Evolutionary conservation across 148 eudicot genomes (phyloP).

Genomic region (Rhododendron simsii): DNA sequence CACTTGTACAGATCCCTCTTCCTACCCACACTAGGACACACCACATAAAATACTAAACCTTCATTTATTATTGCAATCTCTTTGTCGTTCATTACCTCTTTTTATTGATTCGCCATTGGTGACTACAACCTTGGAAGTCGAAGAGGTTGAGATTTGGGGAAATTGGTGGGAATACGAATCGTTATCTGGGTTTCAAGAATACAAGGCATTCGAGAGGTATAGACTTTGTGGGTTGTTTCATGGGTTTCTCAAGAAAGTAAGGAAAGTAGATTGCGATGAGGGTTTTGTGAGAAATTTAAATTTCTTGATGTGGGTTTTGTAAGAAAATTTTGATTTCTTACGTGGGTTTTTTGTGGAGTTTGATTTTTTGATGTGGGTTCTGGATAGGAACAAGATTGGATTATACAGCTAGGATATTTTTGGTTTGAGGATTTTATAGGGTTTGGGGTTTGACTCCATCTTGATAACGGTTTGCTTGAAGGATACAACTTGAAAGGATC

Average conservation of each 20-base stretch:
- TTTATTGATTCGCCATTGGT: neutral
- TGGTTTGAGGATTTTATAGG: neutral
- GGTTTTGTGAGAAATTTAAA: constrained; percentile 19
- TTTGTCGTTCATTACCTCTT: neutral
- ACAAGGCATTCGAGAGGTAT: constrained; percentile 5
- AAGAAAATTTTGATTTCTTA: neutral
- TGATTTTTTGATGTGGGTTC: constrained; percentile 5
- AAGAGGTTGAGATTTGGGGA: constrained; percentile 2
- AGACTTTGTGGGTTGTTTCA: constrained; percentile 4
- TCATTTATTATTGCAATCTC: constrained; percentile 2
- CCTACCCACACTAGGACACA: neutral
- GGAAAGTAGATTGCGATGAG: constrained; percentile 16
- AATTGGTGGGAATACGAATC: constrained; percentile 12
- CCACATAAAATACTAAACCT: neutral
- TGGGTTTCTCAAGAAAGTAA: constrained; percentile 22
- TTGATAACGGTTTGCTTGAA: neutral
- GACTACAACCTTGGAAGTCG: constrained; percentile 1
- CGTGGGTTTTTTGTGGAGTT: too few relatives aligned
- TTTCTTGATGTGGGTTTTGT: constrained; percentile 25
- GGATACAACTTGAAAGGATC: neutral
- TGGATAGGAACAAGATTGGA: constrained; percentile 2
- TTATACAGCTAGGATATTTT: neutral
- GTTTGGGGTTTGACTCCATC: constrained; percentile 6
- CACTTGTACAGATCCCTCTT: neutral
- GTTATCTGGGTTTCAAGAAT: constrained; percentile 12